Conservation (phyloP, 306 rosid species). For the Quercus mongolica region DNA sequence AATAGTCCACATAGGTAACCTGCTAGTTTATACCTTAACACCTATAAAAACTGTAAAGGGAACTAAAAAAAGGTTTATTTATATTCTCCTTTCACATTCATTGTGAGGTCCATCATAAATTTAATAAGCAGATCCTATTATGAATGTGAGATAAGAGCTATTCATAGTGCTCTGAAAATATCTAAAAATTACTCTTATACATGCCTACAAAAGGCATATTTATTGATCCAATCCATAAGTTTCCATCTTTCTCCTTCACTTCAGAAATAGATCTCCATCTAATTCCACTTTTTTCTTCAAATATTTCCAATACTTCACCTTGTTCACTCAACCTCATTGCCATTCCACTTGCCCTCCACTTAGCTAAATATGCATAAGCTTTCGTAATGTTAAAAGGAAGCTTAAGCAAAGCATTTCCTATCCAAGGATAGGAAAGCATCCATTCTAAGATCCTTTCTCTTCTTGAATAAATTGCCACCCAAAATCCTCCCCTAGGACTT, state of each 20-base stretch:
- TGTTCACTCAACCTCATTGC: conserved; percentile 62
- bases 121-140: accelerated
- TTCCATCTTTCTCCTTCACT: conserved; percentile 63
- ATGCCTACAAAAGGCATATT: conserved; percentile 50
- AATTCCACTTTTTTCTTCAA: conserved; percentile 33
- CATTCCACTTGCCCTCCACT: conserved; percentile 47
- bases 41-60: too few relatives aligned
- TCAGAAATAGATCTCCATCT: conserved; percentile 57
- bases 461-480: conserved; percentile 73
- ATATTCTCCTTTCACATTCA: too few relatives aligned
- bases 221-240: conserved; percentile 69
- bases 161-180: too few relatives aligned
- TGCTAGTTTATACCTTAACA: too few relatives aligned
- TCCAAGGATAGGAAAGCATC: conserved; percentile 44
- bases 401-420: conserved; percentile 45
- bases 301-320: conserved; percentile 50
- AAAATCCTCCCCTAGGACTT: conserved; percentile 75
- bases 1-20: too few relatives aligned
- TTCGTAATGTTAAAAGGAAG: conserved; percentile 47
- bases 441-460: conserved; percentile 25
- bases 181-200: background rate
- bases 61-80: too few relatives aligned
- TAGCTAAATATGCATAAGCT: conserved; percentile 40
- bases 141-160: too few relatives aligned
- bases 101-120: too few relatives aligned